Percentiles rank a stretch among this genome's conserved stretches.
Evolutionary conservation across 768 basidiomycete genomes (phyloP).

Genomic region (Tricholomella constricta): DNA sequence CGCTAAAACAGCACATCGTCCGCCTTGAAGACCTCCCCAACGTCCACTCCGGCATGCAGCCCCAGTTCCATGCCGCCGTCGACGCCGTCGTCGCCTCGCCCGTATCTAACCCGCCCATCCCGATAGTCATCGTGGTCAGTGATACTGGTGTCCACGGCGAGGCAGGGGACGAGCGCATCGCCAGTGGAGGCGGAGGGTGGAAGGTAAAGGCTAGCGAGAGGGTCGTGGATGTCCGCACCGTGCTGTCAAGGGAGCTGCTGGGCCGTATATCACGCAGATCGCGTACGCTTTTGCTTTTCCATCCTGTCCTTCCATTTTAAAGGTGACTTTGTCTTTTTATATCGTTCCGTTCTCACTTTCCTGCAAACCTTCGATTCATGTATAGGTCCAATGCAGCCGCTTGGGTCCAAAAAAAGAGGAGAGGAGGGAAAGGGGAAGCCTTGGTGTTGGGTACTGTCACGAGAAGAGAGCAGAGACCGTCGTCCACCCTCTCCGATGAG

Average conservation of each 20-base stretch:
- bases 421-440: constrained; percentile 24
- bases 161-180: constrained; percentile 51
- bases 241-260: constrained; percentile 72
- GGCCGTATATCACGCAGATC: constrained; percentile 79
- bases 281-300: constrained; percentile 46
- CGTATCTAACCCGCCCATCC: constrained; percentile 42
- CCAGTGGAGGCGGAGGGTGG: no score
- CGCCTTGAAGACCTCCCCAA: constrained; percentile 93
- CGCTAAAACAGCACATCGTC: constrained; percentile 64
- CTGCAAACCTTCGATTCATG: no score
- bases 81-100: constrained; percentile 50
- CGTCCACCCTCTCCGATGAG: background rate
- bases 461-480: constrained; percentile 73
- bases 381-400: constrained; percentile 91
- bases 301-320: constrained; percentile 2
- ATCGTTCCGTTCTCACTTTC: no score
- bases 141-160: constrained; percentile 82
- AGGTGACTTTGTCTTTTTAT: no score
- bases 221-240: constrained; percentile 67
- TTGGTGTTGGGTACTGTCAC: constrained; percentile 73
- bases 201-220: constrained; percentile 38
- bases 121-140: constrained; percentile 82
- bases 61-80: constrained; percentile 72
- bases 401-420: constrained; percentile 39
- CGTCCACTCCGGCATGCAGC: constrained; percentile 69